Evolutionary conservation across 192 early-diverging fungal species (phyloP), one percentile per base, ranked within the genome.

Genomic region (Coemansia sp.): DNA sequence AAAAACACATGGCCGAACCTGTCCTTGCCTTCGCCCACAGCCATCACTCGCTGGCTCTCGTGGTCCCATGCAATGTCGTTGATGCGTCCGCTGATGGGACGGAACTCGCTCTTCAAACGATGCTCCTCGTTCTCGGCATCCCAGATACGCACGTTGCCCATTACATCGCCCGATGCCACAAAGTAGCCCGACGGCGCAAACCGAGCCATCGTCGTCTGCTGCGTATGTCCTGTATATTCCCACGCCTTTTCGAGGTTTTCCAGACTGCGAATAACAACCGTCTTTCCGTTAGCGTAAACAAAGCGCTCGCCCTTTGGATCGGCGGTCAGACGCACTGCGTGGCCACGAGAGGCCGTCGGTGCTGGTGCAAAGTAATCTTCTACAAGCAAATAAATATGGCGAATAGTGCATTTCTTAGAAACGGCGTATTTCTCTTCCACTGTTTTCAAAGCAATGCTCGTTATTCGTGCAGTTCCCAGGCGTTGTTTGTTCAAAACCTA

Each of bases 11-110:
- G 94, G 5, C 91, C 96, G 68, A 91, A 96, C 86, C 81, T 84
- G 70, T 94, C 94, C 75, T 89, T 94, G 60, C 97, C 97, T 55
- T 96, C 93, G 56, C 97, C 97, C 4, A 96, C 97, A 22, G 92
- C 97, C 76, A 99, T 90, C n/a, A 99, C 79, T 32, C 97, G 88
- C 85, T 99, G 94, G 85, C 92, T 94, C 67, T 99, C 97, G 56
- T 84, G 84, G 86, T 97, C 96, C 97, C 97, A 99, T 6, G 90
- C 89, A 55, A 99, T 71, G 73, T 99, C 97, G 70, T 86, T 92
- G 61, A 99, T 86, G 62, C 85, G 87, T 9, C 92, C 95, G n/a
- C 79, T 67, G 70, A 93, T 86, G 20, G 91, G 87, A 51, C 83
- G 87, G 34, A 88, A 88, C 74, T 98, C 94, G 65, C 88, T 88